These are phyloP conservation scores for Bruguiera sexangula DNA, from an alignment of 345 rosid species.

Conservation along the genomic window DNA sequence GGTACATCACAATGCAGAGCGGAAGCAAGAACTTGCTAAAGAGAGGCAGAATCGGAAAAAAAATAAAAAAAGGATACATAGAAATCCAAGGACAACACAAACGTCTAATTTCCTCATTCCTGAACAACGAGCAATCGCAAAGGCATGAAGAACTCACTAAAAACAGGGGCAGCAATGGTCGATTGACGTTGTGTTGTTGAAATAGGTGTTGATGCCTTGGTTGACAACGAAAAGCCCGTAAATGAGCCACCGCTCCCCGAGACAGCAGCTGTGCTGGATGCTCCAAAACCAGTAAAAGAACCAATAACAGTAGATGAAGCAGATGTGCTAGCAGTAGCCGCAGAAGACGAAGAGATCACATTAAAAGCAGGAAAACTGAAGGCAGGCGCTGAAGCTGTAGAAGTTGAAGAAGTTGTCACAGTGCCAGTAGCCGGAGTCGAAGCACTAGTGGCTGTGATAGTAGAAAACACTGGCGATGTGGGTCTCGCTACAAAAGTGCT, in stretches of 20 bases:
- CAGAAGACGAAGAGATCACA: conserved; percentile 27
- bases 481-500: background rate
- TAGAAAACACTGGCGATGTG: background rate
- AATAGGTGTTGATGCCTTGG: conserved; percentile 37
- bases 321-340: conserved; percentile 33
- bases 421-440: conserved; percentile 41
- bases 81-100: background rate
- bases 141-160: conserved; percentile 47
- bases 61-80: background rate
- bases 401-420: conserved; percentile 36
- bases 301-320: conserved; percentile 32
- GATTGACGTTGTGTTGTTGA: conserved; percentile 56
- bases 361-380: conserved; percentile 25
- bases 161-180: conserved; percentile 34
- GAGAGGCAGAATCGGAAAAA: background rate
- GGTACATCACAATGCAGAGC: background rate
- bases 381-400: conserved; percentile 46
- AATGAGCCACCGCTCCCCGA: conserved; percentile 49
- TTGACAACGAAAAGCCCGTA: conserved; percentile 62
- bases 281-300: conserved; percentile 54
- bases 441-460: conserved; percentile 24
- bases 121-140: background rate
- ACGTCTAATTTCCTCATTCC: background rate
- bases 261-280: conserved; percentile 41
- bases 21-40: background rate